phyloP scores from a whole-genome alignment of 257 asterid species.

The Prunella vulgaris region DNA sequence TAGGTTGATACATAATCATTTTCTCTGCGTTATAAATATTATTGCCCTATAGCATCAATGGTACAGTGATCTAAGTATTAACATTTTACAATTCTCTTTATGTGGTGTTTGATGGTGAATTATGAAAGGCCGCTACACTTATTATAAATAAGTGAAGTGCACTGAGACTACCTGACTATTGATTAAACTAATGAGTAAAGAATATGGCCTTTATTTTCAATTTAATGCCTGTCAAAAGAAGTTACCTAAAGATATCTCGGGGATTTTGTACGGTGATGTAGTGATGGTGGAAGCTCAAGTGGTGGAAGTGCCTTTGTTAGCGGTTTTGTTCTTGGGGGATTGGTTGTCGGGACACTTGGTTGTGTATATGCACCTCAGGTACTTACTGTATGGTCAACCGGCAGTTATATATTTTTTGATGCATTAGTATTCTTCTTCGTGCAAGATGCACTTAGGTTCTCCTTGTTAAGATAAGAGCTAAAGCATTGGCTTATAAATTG shows the following conservation, averaged over 20 bases:
- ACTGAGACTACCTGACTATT: not conserved
- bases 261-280: constrained; percentile 30
- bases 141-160: not conserved
- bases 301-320: constrained; percentile 51
- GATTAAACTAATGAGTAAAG: not conserved
- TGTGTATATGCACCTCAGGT: constrained; percentile 90
- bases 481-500: not conserved
- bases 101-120: not conserved
- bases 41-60: not conserved
- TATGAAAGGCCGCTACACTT: not conserved
- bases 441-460: not conserved
- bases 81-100: not conserved
- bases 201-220: not conserved
- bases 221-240: constrained; percentile 1
- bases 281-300: constrained; percentile 50
- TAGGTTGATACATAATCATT: not conserved
- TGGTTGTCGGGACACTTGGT: constrained; percentile 70
- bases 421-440: not conserved
- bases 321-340: constrained; percentile 82
- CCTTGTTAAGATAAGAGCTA: constrained; percentile 1
- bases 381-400: constrained; percentile 13
- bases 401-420: not conserved
- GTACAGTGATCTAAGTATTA: not conserved
- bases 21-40: not conserved
- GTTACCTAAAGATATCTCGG: constrained; percentile 6